Percentiles rank a stretch among this genome's conserved stretches.
Conservation (phyloP, 2,329 filamentous ascomycete species). For the Neofusicoccum sp. region DNA sequence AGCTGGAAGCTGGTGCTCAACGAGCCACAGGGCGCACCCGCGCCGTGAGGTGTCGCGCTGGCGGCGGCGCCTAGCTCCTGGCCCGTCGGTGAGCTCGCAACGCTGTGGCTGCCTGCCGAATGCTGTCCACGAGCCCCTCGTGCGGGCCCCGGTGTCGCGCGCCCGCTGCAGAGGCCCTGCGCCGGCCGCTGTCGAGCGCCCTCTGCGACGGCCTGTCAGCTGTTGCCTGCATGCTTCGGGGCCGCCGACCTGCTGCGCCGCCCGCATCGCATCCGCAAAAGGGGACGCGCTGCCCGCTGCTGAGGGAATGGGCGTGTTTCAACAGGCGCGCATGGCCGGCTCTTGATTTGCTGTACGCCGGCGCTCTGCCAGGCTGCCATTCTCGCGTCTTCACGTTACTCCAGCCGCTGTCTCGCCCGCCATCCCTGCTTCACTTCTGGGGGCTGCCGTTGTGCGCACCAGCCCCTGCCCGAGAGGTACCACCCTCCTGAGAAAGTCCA, state of each 20-base stretch:
- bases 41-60: not conserved
- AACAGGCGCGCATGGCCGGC: not conserved
- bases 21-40: constrained; percentile 6
- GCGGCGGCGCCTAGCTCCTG: not conserved
- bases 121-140: not conserved
- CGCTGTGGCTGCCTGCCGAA: not conserved
- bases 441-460: not conserved
- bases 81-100: not conserved
- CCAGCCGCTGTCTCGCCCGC: not conserved
- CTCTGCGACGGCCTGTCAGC: not conserved
- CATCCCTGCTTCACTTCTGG: not conserved
- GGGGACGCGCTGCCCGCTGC: not conserved
- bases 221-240: no score
- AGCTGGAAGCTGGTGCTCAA: not conserved
- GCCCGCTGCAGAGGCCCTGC: not conserved
- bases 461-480: not conserved
- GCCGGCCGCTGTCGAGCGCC: not conserved
- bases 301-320: not conserved
- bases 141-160: no score
- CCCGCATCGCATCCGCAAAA: not conserved
- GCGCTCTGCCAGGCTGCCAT: not conserved
- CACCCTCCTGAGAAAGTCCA: not conserved
- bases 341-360: not conserved
- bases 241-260: no score
- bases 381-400: not conserved